Conservation (phyloP, 1,284 basidiomycete genomes). For the Austroboletus olivaceoglutinosus region DNA sequence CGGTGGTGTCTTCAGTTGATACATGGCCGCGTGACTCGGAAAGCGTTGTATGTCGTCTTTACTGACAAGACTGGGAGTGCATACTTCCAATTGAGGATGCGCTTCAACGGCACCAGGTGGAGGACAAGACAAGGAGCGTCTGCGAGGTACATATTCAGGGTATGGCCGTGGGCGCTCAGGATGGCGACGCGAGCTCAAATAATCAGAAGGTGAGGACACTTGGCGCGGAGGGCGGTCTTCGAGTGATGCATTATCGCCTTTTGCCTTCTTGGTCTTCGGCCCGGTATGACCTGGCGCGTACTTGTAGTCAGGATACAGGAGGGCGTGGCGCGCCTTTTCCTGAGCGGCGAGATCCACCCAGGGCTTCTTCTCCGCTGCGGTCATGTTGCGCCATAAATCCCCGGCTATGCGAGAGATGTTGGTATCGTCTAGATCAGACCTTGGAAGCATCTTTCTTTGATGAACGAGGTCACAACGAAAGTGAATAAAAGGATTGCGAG, state of each 20-base stretch:
- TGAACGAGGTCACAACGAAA: conserved; percentile 68
- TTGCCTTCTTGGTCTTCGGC: conserved; percentile 24
- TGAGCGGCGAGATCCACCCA: conserved; percentile 51
- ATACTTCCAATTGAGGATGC: conserved; percentile 14
- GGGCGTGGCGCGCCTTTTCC: conserved; percentile 48
- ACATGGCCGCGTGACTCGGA: conserved; percentile 37
- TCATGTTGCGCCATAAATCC: conserved; percentile 52
- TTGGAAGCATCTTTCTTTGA: conserved; percentile 43
- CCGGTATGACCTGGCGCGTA: conserved; percentile 37
- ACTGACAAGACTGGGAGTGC: conserved; percentile 21
- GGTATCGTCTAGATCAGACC: conserved; percentile 52
- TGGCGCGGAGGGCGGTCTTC: conserved; percentile 37
- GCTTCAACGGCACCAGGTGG: conserved; percentile 33
- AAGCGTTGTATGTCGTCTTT: conserved; percentile 41
- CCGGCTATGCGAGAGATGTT: conserved; percentile 59
- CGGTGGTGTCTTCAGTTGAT: conserved; percentile 19
- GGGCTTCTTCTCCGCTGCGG: conserved; percentile 40
- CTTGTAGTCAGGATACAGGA: conserved; percentile 48
- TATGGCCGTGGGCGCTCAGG: conserved; percentile 22
- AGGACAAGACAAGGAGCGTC: conserved; percentile 42
- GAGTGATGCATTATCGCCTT: conserved; percentile 1
- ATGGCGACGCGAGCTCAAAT: conserved; percentile 7
- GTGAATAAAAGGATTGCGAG: conserved; percentile 85
- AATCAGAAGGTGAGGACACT: conserved; percentile 28
- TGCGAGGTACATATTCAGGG: conserved; percentile 21